Evolutionary conservation across 2,329 filamentous ascomycete species (phyloP).

Genomic region (Shiraia sp.): DNA sequence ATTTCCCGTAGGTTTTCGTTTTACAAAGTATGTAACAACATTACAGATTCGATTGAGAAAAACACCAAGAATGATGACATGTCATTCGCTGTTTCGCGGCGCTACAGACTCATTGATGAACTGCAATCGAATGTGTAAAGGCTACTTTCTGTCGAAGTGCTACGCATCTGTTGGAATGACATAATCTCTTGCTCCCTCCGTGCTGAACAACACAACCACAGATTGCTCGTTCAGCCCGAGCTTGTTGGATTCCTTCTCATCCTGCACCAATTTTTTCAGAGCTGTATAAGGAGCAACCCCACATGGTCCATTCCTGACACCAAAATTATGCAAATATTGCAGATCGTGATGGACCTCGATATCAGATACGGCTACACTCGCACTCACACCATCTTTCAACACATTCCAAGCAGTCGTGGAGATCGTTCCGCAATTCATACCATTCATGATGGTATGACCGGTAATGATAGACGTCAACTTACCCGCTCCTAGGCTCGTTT

Average conservation of each 20-base stretch:
- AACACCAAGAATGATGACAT: background rate
- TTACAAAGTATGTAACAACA: background rate
- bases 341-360: constrained; percentile 64
- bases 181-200: constrained; percentile 58
- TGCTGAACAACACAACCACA: constrained; percentile 68
- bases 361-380: constrained; percentile 64
- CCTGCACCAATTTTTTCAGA: constrained; percentile 53
- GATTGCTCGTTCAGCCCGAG: constrained; percentile 51
- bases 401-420: constrained; percentile 68
- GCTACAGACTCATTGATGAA: too few relatives aligned
- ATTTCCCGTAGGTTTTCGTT: background rate
- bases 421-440: constrained; percentile 73
- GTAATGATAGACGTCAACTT: constrained; percentile 58
- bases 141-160: too few relatives aligned
- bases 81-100: background rate
- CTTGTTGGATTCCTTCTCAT: constrained; percentile 35
- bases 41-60: background rate
- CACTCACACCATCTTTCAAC: constrained; percentile 62
- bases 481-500: constrained; percentile 56
- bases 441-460: constrained; percentile 70
- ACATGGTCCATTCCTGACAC: constrained; percentile 63
- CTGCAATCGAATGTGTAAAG: too few relatives aligned
- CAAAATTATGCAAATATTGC: constrained; percentile 54
- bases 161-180: constrained; percentile 7
- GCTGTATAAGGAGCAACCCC: constrained; percentile 64